Evolutionary conservation across 371 early-diverging fungal species (phyloP), one percentile per base, ranked within the genome.

Genomic region (Coemansia linderi): DNA sequence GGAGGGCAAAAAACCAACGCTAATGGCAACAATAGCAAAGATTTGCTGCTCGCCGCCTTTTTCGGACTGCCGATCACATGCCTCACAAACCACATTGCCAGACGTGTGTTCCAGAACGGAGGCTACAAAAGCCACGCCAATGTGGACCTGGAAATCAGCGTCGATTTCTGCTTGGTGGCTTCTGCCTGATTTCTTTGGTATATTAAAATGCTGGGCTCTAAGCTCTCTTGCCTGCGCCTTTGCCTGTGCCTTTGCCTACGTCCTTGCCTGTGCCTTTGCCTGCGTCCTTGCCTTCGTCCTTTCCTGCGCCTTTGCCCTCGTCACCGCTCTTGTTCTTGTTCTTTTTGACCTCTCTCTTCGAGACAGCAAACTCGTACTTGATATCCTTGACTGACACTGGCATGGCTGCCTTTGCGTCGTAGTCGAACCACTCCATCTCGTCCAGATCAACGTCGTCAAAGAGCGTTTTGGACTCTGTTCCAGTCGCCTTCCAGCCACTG

Each of bases 341-440:
- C 44, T 54, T 54, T 31, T 52, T 52, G 27, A 36, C 41, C 38
- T 24, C 24, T 24, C 61, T 38, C 40, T 68, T 63, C 15, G 69
- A 38, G 37, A 56, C 68, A 27, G 39, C 67, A 29, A 84, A 61
- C 44, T 65, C 39, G 38, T 41, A 60, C 60, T 80, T 74, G 31
- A 87, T 54, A 1, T 85, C 85, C 22, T 71, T 79, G 19, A 88
- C 78, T 12, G 82, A 81, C 31, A 87, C 87, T 10, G 83, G 75
- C n/a, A 69, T 67, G 0, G 61, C 63, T 8, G 76, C 81, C 71
- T 84, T 90, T 70, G 93, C 94, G 78, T 93, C 94, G 72, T 96
- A 96, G 31, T 94, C 96, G 40, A 86, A 89, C 95, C 95, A 96
- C 71, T 93, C 93, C 17, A 85, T 85, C 13, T 94, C 94, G 8